Percentiles rank a stretch among this genome's conserved stretches.
Conservation (phyloP, 208 protist species). For the Cochliopodium minus region DNA sequence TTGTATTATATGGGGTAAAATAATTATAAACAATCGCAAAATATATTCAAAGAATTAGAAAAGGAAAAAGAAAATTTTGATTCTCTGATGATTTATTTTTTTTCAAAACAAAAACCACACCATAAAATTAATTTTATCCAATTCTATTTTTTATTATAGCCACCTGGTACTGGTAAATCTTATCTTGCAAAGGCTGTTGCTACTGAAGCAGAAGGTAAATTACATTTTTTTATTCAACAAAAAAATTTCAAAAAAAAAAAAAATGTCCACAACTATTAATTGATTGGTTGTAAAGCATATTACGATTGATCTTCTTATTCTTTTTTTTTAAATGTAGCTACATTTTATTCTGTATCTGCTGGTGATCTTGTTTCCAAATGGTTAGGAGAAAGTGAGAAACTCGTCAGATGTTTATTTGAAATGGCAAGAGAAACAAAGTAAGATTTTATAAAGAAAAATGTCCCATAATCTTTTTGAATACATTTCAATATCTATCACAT, state of each 20-base stretch:
- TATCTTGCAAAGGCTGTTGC: constrained; percentile 75
- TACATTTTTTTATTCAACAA: too few species aligned
- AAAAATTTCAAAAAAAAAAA: too few species aligned
- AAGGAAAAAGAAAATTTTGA: too few species aligned
- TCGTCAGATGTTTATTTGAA: constrained; percentile 86
- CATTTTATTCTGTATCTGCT: constrained; percentile 87
- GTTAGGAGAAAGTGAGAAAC: constrained; percentile 87
- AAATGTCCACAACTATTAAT: too few species aligned
- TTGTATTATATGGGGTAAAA: constrained; percentile 72
- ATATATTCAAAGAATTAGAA: too few species aligned
- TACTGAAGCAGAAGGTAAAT: constrained; percentile 72
- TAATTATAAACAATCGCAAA: too few species aligned
- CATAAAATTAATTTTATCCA: constrained; percentile 9
- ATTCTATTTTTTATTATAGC: too few species aligned
- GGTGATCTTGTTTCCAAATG: constrained; percentile 91
- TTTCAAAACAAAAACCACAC: constrained; percentile 15
- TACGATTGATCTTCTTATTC: constrained; percentile 39
- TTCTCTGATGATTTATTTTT: too few species aligned
- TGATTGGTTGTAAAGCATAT: too few species aligned
- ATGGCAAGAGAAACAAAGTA: constrained; percentile 71
- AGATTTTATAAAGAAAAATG: too few species aligned
- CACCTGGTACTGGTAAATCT: constrained; percentile 43
- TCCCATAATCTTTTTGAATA: too few species aligned
- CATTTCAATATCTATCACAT: too few species aligned
- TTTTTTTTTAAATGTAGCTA: constrained; percentile 51